Percentiles rank a stretch among this genome's conserved stretches.
Conservation (phyloP, 2,329 filamentous ascomycete genomes). For the Pestalotiopsis sp. region DNA sequence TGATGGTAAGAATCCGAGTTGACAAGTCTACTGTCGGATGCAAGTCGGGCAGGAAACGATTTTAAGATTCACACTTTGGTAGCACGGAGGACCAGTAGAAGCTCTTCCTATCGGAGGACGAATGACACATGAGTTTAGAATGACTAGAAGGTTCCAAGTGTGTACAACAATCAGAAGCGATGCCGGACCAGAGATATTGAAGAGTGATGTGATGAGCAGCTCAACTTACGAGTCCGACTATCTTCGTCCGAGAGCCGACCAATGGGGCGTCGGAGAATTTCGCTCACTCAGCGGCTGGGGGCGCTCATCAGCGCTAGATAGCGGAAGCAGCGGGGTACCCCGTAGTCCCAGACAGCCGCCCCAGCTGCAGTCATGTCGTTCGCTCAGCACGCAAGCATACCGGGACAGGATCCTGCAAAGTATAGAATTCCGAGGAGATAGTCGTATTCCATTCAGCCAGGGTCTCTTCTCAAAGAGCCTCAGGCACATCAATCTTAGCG, state of each 20-base stretch:
- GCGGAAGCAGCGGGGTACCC: not conserved
- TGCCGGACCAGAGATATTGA: not conserved
- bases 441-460: no score
- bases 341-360: not conserved
- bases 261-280: not conserved
- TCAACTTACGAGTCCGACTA: not conserved
- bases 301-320: not conserved
- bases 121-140: not conserved
- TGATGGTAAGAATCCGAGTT: not conserved
- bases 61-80: not conserved
- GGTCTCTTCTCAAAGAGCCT: no score
- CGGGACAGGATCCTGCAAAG: no score
- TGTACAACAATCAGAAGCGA: not conserved
- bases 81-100: not conserved
- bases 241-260: not conserved
- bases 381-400: no score
- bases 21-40: not conserved
- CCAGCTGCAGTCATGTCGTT: not conserved
- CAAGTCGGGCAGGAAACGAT: not conserved
- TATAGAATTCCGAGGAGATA: no score
- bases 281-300: not conserved
- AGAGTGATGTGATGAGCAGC: not conserved
- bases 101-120: no score
- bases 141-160: not conserved
- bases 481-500: no score